These are phyloP conservation scores for Sporisorium exsertum DNA, from an alignment of 1,284 basidiomycete species.

Conservation along the genomic window DNA sequence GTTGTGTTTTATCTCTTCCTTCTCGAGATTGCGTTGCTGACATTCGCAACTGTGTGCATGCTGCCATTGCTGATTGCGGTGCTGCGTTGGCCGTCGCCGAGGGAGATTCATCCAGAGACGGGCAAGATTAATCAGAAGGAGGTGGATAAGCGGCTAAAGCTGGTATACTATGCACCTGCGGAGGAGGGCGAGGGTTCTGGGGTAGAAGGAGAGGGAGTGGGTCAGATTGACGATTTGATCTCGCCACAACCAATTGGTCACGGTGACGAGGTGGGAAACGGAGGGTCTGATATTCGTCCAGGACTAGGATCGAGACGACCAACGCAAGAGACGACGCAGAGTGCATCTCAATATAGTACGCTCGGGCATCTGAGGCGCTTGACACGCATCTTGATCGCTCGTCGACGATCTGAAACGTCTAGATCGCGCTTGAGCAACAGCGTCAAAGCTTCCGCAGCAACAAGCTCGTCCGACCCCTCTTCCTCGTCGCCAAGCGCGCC, in stretches of 20 bases:
- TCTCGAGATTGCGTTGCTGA: slow-evolving; percentile 54
- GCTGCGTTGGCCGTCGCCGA: slow-evolving; percentile 47
- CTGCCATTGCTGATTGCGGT: slow-evolving; percentile 53
- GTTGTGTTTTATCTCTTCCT: slow-evolving; percentile 58
- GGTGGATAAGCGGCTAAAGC: slow-evolving; percentile 50
- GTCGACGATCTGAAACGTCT: slow-evolving; percentile 14
- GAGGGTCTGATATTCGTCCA: slow-evolving; percentile 4
- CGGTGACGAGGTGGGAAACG: neutral
- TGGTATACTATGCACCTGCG: slow-evolving; percentile 57
- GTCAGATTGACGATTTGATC: neutral
- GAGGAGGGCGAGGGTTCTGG: slow-evolving; percentile 31
- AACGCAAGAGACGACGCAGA: slow-evolving; percentile 19
- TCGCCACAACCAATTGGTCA: neutral
- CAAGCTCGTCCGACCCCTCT: neutral
- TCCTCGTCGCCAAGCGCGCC: neutral
- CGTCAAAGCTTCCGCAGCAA: neutral
- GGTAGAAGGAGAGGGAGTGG: neutral
- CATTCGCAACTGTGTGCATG: slow-evolving; percentile 56
- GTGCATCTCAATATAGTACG: slow-evolving; percentile 2
- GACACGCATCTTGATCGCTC: slow-evolving; percentile 21
- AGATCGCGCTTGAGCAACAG: neutral
- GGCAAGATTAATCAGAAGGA: slow-evolving; percentile 52
- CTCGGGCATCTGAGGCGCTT: slow-evolving; percentile 20
- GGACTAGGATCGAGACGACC: slow-evolving; percentile 21
- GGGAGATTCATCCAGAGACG: slow-evolving; percentile 50